Evolutionary conservation across 108 stramenopile genomes (phyloP).

Genomic region (Skeletonema grethae): DNA sequence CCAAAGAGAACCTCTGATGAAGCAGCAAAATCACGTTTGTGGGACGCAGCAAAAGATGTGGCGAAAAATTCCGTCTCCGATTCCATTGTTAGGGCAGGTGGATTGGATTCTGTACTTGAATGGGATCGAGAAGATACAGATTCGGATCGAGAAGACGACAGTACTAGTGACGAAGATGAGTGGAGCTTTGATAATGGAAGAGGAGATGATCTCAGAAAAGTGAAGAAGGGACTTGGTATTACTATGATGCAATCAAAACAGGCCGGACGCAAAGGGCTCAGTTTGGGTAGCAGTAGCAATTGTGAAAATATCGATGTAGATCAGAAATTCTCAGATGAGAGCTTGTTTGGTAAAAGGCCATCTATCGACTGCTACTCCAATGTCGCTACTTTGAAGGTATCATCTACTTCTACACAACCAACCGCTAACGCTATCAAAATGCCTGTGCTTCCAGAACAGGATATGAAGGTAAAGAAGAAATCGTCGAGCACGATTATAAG

Average conservation of each 20-base stretch:
- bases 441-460: constrained; percentile 12
- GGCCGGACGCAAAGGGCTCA: no score
- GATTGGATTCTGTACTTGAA: neutral
- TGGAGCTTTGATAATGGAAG: neutral
- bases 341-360: neutral
- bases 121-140: constrained; percentile 6
- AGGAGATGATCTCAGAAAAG: neutral
- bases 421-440: neutral
- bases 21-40: constrained; percentile 38
- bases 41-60: constrained; percentile 8
- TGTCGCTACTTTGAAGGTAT: neutral
- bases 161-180: constrained; percentile 3
- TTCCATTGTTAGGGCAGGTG: constrained; percentile 11
- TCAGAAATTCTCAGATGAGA: neutral
- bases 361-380: neutral
- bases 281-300: no score
- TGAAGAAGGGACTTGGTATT: neutral
- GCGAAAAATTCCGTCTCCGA: neutral
- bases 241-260: no score
- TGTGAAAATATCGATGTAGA: no score
- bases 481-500: neutral
- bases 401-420: neutral
- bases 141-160: constrained; percentile 5
- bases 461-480: constrained; percentile 2
- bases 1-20: constrained; percentile 64